These are phyloP conservation scores for Fistulifera solaris DNA, from an alignment of 108 stramenopile genomes.

Conservation along the genomic window DNA sequence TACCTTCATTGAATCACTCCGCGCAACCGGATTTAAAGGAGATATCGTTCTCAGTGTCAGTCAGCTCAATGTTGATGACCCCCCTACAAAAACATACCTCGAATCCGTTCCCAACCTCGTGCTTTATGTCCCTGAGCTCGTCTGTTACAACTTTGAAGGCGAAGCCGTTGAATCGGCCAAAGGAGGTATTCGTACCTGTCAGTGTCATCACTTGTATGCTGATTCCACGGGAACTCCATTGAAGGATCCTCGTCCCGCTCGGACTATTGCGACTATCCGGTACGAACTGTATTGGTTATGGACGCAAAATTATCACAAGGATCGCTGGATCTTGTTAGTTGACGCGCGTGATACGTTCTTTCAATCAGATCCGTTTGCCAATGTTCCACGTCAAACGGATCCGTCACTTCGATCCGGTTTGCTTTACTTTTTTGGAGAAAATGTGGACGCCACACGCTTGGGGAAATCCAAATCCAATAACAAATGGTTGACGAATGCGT, in stretches of 20 bases:
- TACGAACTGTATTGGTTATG: constrained; percentile 62
- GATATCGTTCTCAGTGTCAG: constrained; percentile 44
- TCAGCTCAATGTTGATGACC: constrained; percentile 14
- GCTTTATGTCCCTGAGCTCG: constrained; percentile 20
- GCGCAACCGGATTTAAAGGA: constrained; percentile 37
- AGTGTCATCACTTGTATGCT: constrained; percentile 31
- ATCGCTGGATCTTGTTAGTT: constrained; percentile 36
- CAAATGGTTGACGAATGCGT: constrained; percentile 39
- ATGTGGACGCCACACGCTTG: constrained; percentile 40
- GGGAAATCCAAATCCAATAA: constrained; percentile 32
- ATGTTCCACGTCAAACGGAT: constrained; percentile 22
- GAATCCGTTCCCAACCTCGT: constrained; percentile 21
- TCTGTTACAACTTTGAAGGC: constrained; percentile 30
- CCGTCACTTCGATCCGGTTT: constrained; percentile 11
- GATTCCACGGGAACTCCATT: background rate
- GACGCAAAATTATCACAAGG: constrained; percentile 24
- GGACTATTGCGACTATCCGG: constrained; percentile 36
- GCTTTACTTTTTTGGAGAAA: constrained; percentile 39
- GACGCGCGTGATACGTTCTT: constrained; percentile 50
- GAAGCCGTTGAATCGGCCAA: constrained; percentile 18
- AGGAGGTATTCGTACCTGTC: constrained; percentile 41
- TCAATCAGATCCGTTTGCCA: constrained; percentile 50
- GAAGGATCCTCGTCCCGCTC: constrained; percentile 10
- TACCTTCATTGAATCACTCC: constrained; percentile 34
- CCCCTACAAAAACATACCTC: constrained; percentile 14